Base-by-base conservation (phyloP, 2,329 filamentous ascomycete genomes). In the Huntiella omanensis region DNA sequence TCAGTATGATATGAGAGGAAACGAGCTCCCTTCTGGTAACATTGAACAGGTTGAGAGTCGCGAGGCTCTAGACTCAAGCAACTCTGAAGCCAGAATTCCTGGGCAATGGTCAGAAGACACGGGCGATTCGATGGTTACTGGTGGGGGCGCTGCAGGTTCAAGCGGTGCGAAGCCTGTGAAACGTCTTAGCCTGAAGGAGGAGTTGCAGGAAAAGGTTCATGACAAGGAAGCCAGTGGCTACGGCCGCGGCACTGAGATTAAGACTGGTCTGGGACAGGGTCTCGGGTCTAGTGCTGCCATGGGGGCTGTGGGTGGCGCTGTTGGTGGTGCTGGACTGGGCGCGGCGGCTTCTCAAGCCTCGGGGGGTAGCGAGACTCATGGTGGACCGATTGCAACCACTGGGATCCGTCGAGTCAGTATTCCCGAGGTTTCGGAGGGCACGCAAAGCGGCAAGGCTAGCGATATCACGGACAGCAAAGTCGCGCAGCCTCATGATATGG, bases 201-300 rank as follows among this genome's bases (percentile, higher is more conserved):
- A 50, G 45, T 44, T 50, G 13, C 45, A 47, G 33, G 45, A 46
- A 12, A 19, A 37, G 39, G 48, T 50, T 7, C 44, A 47, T 13
- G 48, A 47, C 4, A 50, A 46, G 37, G 48, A 50, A 15, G 8
- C 6, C 32, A 41, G 36, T 15, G 33, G 16, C 3, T 33, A 42
- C 36, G 36, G 33, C 32, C 28, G 37, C 10, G 36, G 17, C 33
- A 35, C 28, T 17, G 19, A 35, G 17, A 17, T 19, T 33, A 50
- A 36, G 44, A 41, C 48, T 34, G 40, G 32, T 13, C 48, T 19
- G n/a, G 13, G 15, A 12, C 36, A 13, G 16, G 43, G 40, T 41
- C 34, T 12, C 11, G n/a, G 10, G n/a, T 17, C 40, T 32, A 42
- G 11, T 32, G 40, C 16, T 42, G 22, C 17, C 12, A n/a, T 35